phyloP scores from a whole-genome alignment of 805 yeast species.

The Candida krabiensis region DNA sequence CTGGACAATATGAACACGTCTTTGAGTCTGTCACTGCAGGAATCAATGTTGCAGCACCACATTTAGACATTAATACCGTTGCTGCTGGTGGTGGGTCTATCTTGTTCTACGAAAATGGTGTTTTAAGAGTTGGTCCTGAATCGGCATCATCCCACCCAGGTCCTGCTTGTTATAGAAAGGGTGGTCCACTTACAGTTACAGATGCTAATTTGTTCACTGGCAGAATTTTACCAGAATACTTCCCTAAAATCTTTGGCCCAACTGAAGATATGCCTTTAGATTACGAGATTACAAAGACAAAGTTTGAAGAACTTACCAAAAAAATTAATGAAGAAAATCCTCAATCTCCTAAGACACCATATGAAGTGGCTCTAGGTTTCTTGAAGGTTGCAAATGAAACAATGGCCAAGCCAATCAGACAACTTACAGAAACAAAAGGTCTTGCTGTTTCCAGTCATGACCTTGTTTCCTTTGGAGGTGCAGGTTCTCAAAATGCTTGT shows the following conservation, averaged over 20 bases:
- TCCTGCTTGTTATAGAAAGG: constrained; percentile 77
- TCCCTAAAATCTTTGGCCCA: constrained; percentile 80
- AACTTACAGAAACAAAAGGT: constrained; percentile 76
- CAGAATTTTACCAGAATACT: constrained; percentile 62
- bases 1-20: constrained; percentile 63
- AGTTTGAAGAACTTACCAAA: constrained; percentile 52
- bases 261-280: constrained; percentile 67
- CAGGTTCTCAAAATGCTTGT: constrained; percentile 82
- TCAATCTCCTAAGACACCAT: constrained; percentile 43
- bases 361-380: constrained; percentile 74
- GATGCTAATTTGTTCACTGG: constrained; percentile 76
- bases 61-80: constrained; percentile 68
- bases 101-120: constrained; percentile 60
- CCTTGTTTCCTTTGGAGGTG: constrained; percentile 80
- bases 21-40: constrained; percentile 77
- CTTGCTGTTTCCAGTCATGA: constrained; percentile 58
- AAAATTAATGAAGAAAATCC: constrained; percentile 44
- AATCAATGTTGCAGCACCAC: constrained; percentile 73
- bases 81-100: constrained; percentile 81
- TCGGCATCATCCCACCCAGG: constrained; percentile 84
- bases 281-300: constrained; percentile 43
- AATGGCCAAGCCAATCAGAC: constrained; percentile 79
- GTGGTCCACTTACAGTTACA: constrained; percentile 79
- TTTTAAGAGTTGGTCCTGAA: constrained; percentile 77
- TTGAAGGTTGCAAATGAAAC: constrained; percentile 74